phyloP scores from a whole-genome alignment of 106 monocot species.

The Gastrodia elata region DNA sequence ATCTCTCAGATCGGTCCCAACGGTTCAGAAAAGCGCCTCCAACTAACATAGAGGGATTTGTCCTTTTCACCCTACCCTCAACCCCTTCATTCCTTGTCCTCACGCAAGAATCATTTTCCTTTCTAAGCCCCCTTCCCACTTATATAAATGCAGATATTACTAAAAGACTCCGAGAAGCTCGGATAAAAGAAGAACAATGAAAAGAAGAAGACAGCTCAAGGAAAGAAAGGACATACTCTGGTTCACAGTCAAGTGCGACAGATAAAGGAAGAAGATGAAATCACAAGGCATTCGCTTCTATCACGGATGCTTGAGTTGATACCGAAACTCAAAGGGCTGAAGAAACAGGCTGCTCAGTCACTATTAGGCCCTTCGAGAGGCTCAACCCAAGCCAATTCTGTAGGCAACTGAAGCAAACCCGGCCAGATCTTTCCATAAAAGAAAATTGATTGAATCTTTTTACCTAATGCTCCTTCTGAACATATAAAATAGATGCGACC shows the following conservation, averaged over 20 bases:
- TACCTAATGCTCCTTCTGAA: background rate
- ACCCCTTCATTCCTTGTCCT: background rate
- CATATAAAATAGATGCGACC: background rate
- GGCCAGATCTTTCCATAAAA: constrained; percentile 1
- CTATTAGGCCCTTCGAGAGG: constrained; percentile 24
- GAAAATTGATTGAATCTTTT: background rate
- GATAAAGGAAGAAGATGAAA: constrained; percentile 31
- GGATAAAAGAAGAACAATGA: background rate
- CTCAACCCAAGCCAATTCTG: constrained; percentile 6
- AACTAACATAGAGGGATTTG: too few species aligned
- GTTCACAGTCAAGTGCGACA: constrained; percentile 30
- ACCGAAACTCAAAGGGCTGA: constrained; percentile 9
- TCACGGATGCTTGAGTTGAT: constrained; percentile 16
- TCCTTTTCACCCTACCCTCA: background rate
- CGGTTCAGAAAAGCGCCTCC: background rate
- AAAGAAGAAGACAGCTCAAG: constrained; percentile 12
- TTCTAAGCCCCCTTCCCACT: background rate
- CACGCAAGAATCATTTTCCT: background rate
- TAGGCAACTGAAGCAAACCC: constrained; percentile 12
- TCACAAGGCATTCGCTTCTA: constrained; percentile 12
- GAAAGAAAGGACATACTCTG: background rate
- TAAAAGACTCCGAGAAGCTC: background rate
- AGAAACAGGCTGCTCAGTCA: constrained; percentile 25
- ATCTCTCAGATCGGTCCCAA: constrained; percentile 4
- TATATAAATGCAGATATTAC: background rate